These are phyloP conservation scores for Penicillium salamii DNA, from an alignment of 495 filamentous ascomycete species.

Conservation along the genomic window DNA sequence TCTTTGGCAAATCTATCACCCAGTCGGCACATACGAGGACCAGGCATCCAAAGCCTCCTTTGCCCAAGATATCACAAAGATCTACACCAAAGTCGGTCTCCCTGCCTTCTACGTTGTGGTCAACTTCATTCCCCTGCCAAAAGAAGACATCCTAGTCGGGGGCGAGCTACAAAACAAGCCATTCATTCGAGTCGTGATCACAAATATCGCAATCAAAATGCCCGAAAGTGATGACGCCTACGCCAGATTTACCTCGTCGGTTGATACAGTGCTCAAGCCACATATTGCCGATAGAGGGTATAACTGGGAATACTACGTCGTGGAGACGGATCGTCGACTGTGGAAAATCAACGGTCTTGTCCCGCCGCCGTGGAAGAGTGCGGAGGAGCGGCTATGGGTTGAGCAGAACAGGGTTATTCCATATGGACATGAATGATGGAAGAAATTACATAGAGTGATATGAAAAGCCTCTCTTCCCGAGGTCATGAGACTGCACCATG, in stretches of 20 bases:
- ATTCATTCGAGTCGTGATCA: conserved; percentile 23
- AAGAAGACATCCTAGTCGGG: conserved; percentile 11
- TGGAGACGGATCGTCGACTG: conserved; percentile 20
- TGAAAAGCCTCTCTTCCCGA: no score
- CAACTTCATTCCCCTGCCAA: conserved; percentile 15
- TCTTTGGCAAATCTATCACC: conserved; percentile 32
- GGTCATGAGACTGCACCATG: no score
- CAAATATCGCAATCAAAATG: conserved; percentile 16
- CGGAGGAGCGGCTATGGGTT: conserved; percentile 20
- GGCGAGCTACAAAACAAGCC: conserved; percentile 8
- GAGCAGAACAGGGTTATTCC: conserved; percentile 12
- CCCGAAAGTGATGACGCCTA: conserved; percentile 11
- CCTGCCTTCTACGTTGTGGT: conserved; percentile 29
- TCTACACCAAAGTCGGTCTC: conserved; percentile 21
- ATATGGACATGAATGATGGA: conserved; percentile 34
- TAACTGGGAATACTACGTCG: conserved; percentile 27
- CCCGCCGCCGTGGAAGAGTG: conserved; percentile 20
- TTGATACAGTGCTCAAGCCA: conserved; percentile 20
- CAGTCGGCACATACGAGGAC: conserved; percentile 12
- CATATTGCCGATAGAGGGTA: conserved; percentile 22
- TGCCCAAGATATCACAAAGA: conserved; percentile 22
- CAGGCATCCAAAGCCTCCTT: conserved; percentile 14
- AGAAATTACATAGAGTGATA: no score
- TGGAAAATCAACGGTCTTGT: conserved; percentile 31
- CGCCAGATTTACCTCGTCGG: neutral